Conservation (phyloP, 2,329 filamentous ascomycete genomes). For the Penicillium sp. region DNA sequence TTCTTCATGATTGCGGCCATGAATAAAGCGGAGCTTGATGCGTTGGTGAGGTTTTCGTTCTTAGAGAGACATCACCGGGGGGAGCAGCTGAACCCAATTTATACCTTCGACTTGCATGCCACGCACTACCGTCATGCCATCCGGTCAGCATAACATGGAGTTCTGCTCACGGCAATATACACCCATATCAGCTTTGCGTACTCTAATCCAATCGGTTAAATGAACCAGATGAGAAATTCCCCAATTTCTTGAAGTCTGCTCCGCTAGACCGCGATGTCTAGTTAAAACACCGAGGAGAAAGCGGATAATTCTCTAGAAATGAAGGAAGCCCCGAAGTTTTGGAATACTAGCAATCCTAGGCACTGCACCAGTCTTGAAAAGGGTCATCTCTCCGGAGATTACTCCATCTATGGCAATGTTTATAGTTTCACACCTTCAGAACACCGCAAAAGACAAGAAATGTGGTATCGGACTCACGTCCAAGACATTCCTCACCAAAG, state of each 20-base stretch:
- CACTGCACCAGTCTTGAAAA: slow-evolving; percentile 10
- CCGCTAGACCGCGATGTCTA: background rate
- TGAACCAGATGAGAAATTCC: background rate
- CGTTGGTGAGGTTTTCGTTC: background rate
- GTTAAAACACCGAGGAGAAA: background rate
- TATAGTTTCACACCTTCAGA: slow-evolving; percentile 6
- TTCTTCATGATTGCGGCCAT: background rate
- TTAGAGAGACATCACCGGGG: background rate
- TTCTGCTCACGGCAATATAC: background rate
- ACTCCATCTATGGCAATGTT: slow-evolving; percentile 1
- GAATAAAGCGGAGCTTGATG: background rate
- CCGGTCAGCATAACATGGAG: no score
- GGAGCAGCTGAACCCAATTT: background rate
- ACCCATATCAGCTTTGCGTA: background rate
- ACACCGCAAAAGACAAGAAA: background rate
- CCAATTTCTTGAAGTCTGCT: background rate
- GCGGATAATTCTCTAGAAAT: background rate
- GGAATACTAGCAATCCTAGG: background rate
- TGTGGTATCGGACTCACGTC: slow-evolving; percentile 4
- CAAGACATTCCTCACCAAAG: slow-evolving; percentile 3
- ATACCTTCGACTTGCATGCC: background rate
- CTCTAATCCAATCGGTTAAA: slow-evolving; percentile 3
- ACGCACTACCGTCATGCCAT: background rate
- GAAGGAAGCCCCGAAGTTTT: background rate
- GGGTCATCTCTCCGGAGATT: slow-evolving; percentile 9